phyloP scores from a whole-genome alignment of 306 rosid species.

The Purshia tridentata region DNA sequence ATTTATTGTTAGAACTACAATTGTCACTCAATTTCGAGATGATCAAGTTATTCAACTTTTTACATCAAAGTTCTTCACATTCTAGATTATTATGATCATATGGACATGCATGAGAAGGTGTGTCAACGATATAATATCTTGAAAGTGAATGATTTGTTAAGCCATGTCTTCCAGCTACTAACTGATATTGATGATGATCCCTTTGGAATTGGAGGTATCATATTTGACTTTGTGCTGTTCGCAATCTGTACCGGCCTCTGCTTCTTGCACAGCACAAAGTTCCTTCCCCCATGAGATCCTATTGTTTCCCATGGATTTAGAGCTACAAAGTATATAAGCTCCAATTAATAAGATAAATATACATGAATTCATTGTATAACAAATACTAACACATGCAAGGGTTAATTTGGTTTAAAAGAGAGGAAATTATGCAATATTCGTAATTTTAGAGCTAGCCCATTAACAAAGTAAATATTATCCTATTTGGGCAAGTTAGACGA shows the following conservation, averaged over 20 bases:
- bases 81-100: too few species aligned
- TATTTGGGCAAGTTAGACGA: too few species aligned
- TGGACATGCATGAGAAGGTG: not conserved
- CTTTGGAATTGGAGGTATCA: conserved; percentile 41
- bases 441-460: too few species aligned
- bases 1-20: too few species aligned
- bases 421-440: too few species aligned
- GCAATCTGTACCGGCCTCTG: conserved; percentile 30
- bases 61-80: too few species aligned
- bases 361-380: not conserved
- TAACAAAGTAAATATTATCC: too few species aligned
- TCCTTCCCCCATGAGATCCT: conserved; percentile 48
- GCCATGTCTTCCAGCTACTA: conserved; percentile 52
- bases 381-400: too few species aligned
- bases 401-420: too few species aligned
- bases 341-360: not conserved
- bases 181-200: conserved; percentile 7
- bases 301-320: conserved; percentile 54
- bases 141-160: conserved; percentile 36
- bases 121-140: conserved; percentile 27
- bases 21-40: too few species aligned
- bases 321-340: conserved; percentile 34
- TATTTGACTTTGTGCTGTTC: conserved; percentile 28
- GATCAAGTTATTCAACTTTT: too few species aligned
- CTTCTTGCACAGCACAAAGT: conserved; percentile 57